Evolutionary conservation across 2,329 filamentous ascomycete species (phyloP).

Genomic region (Gliomastix tumulicola): DNA sequence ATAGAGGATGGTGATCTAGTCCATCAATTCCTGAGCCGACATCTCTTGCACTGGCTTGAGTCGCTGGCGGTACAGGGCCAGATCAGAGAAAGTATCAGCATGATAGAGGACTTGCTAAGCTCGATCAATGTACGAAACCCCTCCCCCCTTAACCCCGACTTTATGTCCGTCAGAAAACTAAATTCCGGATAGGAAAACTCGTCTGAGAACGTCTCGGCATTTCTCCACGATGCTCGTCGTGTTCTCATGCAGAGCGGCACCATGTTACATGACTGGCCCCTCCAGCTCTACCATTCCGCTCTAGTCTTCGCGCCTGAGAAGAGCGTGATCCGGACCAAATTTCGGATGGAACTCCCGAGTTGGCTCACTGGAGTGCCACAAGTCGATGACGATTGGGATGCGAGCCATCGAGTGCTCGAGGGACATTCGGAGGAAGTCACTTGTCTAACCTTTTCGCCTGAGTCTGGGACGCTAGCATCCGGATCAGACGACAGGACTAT

Average conservation of each 20-base stretch:
- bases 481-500: background rate
- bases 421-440: background rate
- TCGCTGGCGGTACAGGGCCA: constrained; percentile 22
- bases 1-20: constrained; percentile 6
- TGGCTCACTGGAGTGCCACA: constrained; percentile 9
- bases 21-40: constrained; percentile 23
- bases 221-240: background rate
- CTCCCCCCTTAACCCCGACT: background rate
- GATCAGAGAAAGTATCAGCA: background rate
- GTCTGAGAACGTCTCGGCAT: background rate
- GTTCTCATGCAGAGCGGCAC: background rate
- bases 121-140: background rate
- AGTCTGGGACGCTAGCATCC: background rate
- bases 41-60: constrained; percentile 35
- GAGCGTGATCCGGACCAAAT: constrained; percentile 9
- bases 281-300: constrained; percentile 16
- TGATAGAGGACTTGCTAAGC: background rate
- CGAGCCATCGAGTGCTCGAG: constrained; percentile 9
- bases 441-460: background rate
- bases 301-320: constrained; percentile 13
- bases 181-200: background rate
- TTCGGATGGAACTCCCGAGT: constrained; percentile 4
- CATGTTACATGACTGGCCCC: constrained; percentile 5
- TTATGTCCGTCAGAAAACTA: too few relatives aligned
- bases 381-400: constrained; percentile 9